Base-by-base conservation (phyloP, 129 eudicot genomes). In the Centella asiatica region DNA sequence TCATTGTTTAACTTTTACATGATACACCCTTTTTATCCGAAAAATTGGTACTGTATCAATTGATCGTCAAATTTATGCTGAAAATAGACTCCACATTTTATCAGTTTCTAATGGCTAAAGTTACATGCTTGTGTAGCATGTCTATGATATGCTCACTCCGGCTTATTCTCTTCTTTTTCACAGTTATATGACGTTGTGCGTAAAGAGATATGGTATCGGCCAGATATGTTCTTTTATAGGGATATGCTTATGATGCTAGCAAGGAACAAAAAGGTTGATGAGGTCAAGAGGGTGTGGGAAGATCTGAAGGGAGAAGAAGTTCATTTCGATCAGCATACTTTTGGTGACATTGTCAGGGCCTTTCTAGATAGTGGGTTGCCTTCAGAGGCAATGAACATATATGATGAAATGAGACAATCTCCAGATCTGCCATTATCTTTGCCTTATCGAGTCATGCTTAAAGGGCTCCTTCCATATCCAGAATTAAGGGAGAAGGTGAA, bases 241-340 rank as follows among this genome's bases (percentile, higher is more conserved):
- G 99, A 93, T 59, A 87, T 93, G 99, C 95, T 93, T 23, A 66
- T 93, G 81, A 87, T 85, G 93, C 95, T 87, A 28, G 88, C 95
- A 9, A 82, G 96, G 75, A 93, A 74, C 69, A 93, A 82, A 72
- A 80, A 75, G 66, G 79, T 80, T 12, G 95, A 85, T 2, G 92
- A 84, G 75, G 82, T 81, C 42, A 80, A 76, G 19, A 68, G 6
- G 39, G 89, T 87, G 20, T 93, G 96, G 96, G 70, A 54, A 23
- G 92, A 93, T 79, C 60, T 84, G 33, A 92, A 80, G 65, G 62
- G 51, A 47, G 96, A 93, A 71, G 78, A 73, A 26, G 90, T 87
- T 29, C 84, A 79, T 34, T 80, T 93, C 44, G 96, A 93, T 76
- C 95, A 92, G 60, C 99, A 92, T 65, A 92, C 99, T 4, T 92